Conservation (phyloP, 345 rosid species). For the Pseudoturritis turrita region DNA sequence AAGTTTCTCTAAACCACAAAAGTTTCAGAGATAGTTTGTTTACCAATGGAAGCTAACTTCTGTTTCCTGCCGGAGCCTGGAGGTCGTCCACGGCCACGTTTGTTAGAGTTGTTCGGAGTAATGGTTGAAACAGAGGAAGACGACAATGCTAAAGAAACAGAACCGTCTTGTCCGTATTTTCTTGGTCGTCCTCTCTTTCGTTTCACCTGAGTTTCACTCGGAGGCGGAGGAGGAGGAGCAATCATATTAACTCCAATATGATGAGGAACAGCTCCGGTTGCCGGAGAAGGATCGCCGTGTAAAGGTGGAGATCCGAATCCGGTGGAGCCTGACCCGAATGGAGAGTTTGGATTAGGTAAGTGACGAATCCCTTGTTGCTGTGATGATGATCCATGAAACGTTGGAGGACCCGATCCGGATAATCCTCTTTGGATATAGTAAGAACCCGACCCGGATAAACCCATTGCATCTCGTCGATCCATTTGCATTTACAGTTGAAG, state of each 20-base stretch:
- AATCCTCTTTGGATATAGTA: slow-evolving; percentile 82
- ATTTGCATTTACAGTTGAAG: slow-evolving; percentile 60
- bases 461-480: slow-evolving; percentile 93
- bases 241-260: slow-evolving; percentile 52
- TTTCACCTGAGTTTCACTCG: slow-evolving; percentile 50
- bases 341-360: slow-evolving; percentile 43
- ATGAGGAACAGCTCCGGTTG: slow-evolving; percentile 41
- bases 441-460: slow-evolving; percentile 69
- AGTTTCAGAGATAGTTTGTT: slow-evolving; percentile 11
- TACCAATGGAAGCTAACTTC: slow-evolving; percentile 63
- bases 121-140: slow-evolving; percentile 50
- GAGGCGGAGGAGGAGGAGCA: slow-evolving; percentile 38
- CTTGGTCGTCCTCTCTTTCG: slow-evolving; percentile 91
- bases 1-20: not conserved
- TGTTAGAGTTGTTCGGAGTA: slow-evolving; percentile 47
- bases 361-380: slow-evolving; percentile 44
- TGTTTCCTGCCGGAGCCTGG: slow-evolving; percentile 86
- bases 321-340: slow-evolving; percentile 53
- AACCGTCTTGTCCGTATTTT: slow-evolving; percentile 75
- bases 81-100: slow-evolving; percentile 92
- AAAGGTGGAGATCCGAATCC: slow-evolving; percentile 33
- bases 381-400: slow-evolving; percentile 51
- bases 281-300: slow-evolving; percentile 23
- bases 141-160: slow-evolving; percentile 74
- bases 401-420: slow-evolving; percentile 54